Evolutionary conservation across 352 stramenopile species (phyloP), one percentile per base, ranked within the genome.

Genomic region (Phytophthora quininea): DNA sequence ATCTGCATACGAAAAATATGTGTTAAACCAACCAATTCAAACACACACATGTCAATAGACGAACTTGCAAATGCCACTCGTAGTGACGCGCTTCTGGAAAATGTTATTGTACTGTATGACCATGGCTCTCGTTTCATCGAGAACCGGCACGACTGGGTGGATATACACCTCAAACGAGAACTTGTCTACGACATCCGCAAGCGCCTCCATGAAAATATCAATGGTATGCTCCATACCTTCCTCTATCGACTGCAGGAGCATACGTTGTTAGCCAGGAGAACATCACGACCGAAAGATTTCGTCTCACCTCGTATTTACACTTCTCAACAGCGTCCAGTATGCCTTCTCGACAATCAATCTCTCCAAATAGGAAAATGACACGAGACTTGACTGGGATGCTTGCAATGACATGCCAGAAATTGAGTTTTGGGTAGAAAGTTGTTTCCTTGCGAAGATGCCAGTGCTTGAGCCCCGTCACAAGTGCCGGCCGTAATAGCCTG

Each of bases 261-360:
- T 32, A 35, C 29, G 19, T 24, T 24, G 19, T 24, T 24, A 24
- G 19, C 19, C 19, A 24, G 19, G 19, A 24, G 19, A 54, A 30
- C 54, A 1, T 42, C 3, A 15, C 40, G 33, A 24, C 10, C 11
- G 19, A 49, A 47, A 8, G 1, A 27, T 14, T 24, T 15, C 1
- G 6, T 5, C 50, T 42, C 57, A 94, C 86, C 77, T 95, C 77
- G 58, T 98, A 97, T 55, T 89, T 89, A 59, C 84, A 92, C 51
- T 90, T 90, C 54, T 97, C 88, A 15, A 97, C 89, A 3, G 92
- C 91, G 1, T 90, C 56, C 7, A 98, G 62, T 40, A 98, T 91
- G 15, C 95, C 96, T 74, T 98, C 95, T 11, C 96, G 81, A 64
- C 95, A 98, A 62, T 99, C 96, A 58, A 99, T 98, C 73, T 99